phyloP scores from a whole-genome alignment of 495 filamentous ascomycete genomes.

The Rhypophila decipiens region DNA sequence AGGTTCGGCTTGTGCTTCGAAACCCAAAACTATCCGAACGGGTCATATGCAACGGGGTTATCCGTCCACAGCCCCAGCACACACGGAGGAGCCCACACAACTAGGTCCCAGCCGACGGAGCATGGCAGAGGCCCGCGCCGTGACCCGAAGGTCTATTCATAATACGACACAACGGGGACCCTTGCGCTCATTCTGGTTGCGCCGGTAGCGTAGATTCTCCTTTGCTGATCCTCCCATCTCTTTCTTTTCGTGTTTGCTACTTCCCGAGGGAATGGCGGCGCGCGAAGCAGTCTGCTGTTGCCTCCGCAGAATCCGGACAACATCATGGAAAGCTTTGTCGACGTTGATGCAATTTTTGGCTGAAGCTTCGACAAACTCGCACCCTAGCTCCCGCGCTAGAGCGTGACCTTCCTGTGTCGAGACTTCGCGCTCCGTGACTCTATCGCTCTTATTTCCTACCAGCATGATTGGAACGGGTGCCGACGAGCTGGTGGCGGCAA shows the following conservation, averaged over 20 bases:
- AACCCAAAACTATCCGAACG: too few species aligned
- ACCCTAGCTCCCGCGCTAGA: slow-evolving; percentile 83
- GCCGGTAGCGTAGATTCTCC: slow-evolving; percentile 20
- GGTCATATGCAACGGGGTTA: too few species aligned
- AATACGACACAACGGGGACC: slow-evolving; percentile 28
- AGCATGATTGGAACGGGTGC: slow-evolving; percentile 91
- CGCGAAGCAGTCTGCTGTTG: slow-evolving; percentile 58
- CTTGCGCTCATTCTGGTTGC: slow-evolving; percentile 16
- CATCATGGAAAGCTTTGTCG: slow-evolving; percentile 97
- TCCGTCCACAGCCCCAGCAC: too few species aligned
- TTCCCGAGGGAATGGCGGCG: slow-evolving; percentile 27
- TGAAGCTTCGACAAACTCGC: slow-evolving; percentile 96
- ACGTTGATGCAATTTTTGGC: slow-evolving; percentile 99
- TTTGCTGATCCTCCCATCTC: slow-evolving; percentile 12
- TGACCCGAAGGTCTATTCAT: slow-evolving; percentile 15
- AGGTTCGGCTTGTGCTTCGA: too few species aligned
- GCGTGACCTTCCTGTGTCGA: slow-evolving; percentile 94
- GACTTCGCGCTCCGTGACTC: slow-evolving; percentile 90
- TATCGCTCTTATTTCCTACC: slow-evolving; percentile 96
- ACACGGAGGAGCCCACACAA: too few species aligned
- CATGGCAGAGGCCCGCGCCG: too few species aligned
- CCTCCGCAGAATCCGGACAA: slow-evolving; percentile 79
- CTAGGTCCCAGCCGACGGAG: too few species aligned
- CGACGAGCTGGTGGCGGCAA: slow-evolving; percentile 43
- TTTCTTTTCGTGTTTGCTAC: slow-evolving; percentile 24